These are phyloP conservation scores for Tetrapisispora iriomotensis DNA, from an alignment of 805 yeast species.

Conservation along the genomic window DNA sequence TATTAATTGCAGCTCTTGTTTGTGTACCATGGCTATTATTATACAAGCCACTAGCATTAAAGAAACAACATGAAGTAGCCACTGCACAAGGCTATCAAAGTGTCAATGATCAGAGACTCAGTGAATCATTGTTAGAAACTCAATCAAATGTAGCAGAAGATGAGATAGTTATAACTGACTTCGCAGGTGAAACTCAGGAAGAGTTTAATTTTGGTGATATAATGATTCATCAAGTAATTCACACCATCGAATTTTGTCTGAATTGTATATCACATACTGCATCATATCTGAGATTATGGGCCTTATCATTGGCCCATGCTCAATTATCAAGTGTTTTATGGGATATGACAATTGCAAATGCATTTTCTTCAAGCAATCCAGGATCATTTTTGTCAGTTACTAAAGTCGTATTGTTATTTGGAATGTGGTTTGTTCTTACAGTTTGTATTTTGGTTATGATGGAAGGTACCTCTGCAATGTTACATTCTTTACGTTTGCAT, in stretches of 20 bases:
- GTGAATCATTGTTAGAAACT: constrained; percentile 25
- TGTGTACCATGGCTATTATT: constrained; percentile 91
- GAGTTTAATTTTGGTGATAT: constrained; percentile 72
- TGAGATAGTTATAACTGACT: constrained; percentile 37
- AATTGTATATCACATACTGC: constrained; percentile 99
- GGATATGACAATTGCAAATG: constrained; percentile 84
- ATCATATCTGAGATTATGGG: constrained; percentile 93
- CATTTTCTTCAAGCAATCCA: constrained; percentile 45
- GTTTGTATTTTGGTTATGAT: constrained; percentile 84
- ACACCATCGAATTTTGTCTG: constrained; percentile 93
- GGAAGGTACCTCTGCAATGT: constrained; percentile 99
- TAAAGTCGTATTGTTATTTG: constrained; percentile 72
- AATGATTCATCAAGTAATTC: constrained; percentile 94
- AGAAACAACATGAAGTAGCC: constrained; percentile 40
- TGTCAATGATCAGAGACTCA: constrained; percentile 25
- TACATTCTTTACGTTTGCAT: constrained; percentile 94
- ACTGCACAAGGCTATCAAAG: constrained; percentile 35
- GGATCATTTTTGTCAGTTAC: constrained; percentile 55
- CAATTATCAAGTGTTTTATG: constrained; percentile 92
- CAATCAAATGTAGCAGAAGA: constrained; percentile 25
- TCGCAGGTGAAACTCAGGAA: constrained; percentile 29
- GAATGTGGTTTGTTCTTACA: constrained; percentile 89
- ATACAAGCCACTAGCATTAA: constrained; percentile 69
- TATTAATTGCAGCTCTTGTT: constrained; percentile 65
- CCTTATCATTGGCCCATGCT: constrained; percentile 92